phyloP scores from a whole-genome alignment of 177 flowering plant genomes.

The Vitis hybrid region DNA sequence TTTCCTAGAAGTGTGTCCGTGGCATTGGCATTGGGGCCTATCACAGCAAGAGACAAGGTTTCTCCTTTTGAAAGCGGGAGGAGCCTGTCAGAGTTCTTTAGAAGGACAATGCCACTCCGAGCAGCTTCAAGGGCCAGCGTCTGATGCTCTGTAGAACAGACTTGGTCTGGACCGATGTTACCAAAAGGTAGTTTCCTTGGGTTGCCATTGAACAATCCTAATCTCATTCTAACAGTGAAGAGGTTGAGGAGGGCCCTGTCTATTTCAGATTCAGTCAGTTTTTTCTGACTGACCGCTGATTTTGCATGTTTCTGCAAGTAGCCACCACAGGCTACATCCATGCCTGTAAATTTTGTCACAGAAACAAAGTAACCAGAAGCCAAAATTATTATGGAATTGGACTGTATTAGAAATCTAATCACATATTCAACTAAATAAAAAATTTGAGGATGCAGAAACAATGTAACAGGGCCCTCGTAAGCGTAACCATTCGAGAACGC shows the following conservation, averaged over 20 bases:
- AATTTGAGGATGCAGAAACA: not conserved
- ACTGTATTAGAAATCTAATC: not conserved
- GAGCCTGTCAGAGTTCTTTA: slow-evolving; percentile 59
- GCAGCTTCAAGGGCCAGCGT: slow-evolving; percentile 81
- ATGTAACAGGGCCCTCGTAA: not conserved
- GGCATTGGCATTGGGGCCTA: slow-evolving; percentile 80
- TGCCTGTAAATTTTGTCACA: slow-evolving; percentile 41
- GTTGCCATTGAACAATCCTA: slow-evolving; percentile 79
- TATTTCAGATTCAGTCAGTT: slow-evolving; percentile 43
- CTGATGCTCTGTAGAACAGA: slow-evolving; percentile 61
- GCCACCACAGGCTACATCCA: slow-evolving; percentile 85
- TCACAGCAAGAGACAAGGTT: slow-evolving; percentile 56
- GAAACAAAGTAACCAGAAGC: too few species aligned
- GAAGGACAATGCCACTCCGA: slow-evolving; percentile 68
- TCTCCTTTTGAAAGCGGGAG: slow-evolving; percentile 60
- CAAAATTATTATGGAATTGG: not conserved
- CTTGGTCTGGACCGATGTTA: slow-evolving; percentile 41
- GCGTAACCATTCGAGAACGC: too few species aligned
- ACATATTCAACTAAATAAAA: not conserved
- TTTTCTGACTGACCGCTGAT: slow-evolving; percentile 58
- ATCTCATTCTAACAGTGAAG: slow-evolving; percentile 69
- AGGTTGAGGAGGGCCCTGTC: slow-evolving; percentile 81
- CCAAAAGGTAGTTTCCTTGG: slow-evolving; percentile 52
- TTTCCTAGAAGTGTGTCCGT: slow-evolving; percentile 63
- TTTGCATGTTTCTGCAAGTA: slow-evolving; percentile 60